Evolutionary conservation across 78 protist genomes (phyloP), one percentile per base, ranked within the genome.

Genomic region (Diacronema lutheri): DNA sequence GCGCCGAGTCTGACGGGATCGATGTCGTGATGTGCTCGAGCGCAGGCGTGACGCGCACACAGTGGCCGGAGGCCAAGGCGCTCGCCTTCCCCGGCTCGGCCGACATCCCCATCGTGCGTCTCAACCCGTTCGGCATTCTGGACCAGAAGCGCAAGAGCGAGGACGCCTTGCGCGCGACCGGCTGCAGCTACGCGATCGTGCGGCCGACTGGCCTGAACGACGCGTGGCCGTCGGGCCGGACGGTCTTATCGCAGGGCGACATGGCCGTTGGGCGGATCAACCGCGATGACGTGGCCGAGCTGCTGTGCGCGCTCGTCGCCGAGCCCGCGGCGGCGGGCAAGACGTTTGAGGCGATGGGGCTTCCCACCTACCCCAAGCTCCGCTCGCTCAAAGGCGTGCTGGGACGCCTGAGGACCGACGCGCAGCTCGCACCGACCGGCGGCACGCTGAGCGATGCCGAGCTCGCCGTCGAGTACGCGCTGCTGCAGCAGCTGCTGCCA

Each of bases 61-160:
- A 6, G 9, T 77, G 83, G 83, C 31, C 7, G 5, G 83, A 77
- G 33, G 83, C 0, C 16, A 77, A 77, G 83, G 35, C 0, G 60
- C 12, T 1, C 31, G 4, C 4, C 38, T 25, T 73, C 20, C 10
- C 23, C 3, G 83, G 83, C 46, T 40, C 68, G 31, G 55, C 83
- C 13, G 83, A 77, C 57, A 77, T 77, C 61, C 83, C 83, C 56
- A 77, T 77, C 65, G 46, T 77, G 14, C 83, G 83, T 12, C 83
- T 77, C 68, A 77, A 77, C 65, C 83, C 83, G 26, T 37, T 46
- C 0, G 83, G 68, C 41, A 77, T 77, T 33, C 65, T 77, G n/a
- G 83, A 33, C 26, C 20, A 35, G 50, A 77, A 44, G 50, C 19
- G 41, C 44, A 41, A 35, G 46, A 41, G 38, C 6, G 74, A 66